Evolutionary conservation across 345 rosid species (phyloP).

Genomic region (Lepidium aucheri): DNA sequence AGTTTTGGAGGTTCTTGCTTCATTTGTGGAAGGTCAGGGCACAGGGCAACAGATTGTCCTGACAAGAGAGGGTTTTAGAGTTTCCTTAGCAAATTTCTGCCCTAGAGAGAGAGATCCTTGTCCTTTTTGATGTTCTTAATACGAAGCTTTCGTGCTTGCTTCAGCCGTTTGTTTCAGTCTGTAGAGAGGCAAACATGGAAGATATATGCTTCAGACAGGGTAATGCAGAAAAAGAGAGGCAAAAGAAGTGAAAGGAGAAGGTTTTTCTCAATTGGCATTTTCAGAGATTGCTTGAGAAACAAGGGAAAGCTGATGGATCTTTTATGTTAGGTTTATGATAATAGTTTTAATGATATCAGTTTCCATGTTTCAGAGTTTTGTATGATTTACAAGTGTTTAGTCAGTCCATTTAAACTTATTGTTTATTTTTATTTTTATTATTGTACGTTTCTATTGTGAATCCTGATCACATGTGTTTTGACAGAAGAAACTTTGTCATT

Average conservation of each 20-base stretch:
- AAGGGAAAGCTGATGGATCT: constrained; percentile 8
- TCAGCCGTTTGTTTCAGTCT: constrained; percentile 7
- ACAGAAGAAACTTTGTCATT: not conserved
- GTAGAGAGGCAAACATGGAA: constrained; percentile 2
- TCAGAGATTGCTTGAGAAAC: constrained; percentile 25
- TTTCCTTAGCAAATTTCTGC: not conserved
- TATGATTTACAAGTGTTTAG: constrained; percentile 12
- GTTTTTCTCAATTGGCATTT: constrained; percentile 18
- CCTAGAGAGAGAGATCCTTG: constrained; percentile 9
- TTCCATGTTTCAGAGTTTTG: constrained; percentile 23
- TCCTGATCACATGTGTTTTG: constrained; percentile 4
- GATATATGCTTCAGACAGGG: constrained; percentile 15
- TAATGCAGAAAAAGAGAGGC: constrained; percentile 13
- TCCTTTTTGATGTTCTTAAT: constrained; percentile 18
- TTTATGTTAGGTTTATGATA: constrained; percentile 2
- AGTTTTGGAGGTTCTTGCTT: constrained; percentile 83
- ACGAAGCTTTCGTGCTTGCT: constrained; percentile 4
- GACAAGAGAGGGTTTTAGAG: constrained; percentile 39
- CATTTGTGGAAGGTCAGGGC: constrained; percentile 70
- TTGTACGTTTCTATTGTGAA: constrained; percentile 15
- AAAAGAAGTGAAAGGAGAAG: not conserved
- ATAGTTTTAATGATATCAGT: constrained; percentile 11
- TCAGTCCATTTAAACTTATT: not conserved
- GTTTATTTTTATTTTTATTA: not conserved
- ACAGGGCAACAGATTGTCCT: constrained; percentile 87